Evolutionary conservation across 805 yeast species (phyloP).

Genomic region (Yamadazyma olivae): DNA sequence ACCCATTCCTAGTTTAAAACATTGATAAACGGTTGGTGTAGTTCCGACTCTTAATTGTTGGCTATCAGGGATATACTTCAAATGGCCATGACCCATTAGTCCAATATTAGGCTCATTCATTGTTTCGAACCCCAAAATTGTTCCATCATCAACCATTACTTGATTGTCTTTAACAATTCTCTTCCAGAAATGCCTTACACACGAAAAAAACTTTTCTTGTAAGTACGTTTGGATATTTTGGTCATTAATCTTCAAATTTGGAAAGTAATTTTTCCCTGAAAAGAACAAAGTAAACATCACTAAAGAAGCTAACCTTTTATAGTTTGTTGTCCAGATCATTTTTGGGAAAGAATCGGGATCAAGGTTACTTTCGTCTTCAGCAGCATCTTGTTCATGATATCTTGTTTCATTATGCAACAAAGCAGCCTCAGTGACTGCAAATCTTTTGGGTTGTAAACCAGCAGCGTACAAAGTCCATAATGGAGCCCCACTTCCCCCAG

Average conservation of each 20-base stretch:
- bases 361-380: slow-evolving; percentile 13
- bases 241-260: slow-evolving; percentile 68
- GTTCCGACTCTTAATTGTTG: slow-evolving; percentile 75
- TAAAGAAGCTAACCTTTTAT: slow-evolving; percentile 67
- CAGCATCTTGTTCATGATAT: slow-evolving; percentile 25
- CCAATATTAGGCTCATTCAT: slow-evolving; percentile 87
- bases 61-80: slow-evolving; percentile 51
- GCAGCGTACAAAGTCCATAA: slow-evolving; percentile 90
- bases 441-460: slow-evolving; percentile 77
- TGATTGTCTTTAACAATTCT: slow-evolving; percentile 23
- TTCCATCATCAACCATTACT: slow-evolving; percentile 37
- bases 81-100: slow-evolving; percentile 57
- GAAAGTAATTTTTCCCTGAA: slow-evolving; percentile 74
- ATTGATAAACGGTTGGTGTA: slow-evolving; percentile 77
- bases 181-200: slow-evolving; percentile 43
- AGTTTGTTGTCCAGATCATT: slow-evolving; percentile 94
- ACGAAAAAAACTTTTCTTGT: slow-evolving; percentile 57
- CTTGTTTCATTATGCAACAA: slow-evolving; percentile 58
- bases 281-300: slow-evolving; percentile 87
- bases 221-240: slow-evolving; percentile 75
- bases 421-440: slow-evolving; percentile 75
- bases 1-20: slow-evolving; percentile 79
- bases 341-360: slow-evolving; percentile 57
- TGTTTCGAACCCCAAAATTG: slow-evolving; percentile 77
- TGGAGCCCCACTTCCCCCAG: slow-evolving; percentile 94